phyloP scores from a whole-genome alignment of 108 stramenopile species.

The Ochromonas danica region DNA sequence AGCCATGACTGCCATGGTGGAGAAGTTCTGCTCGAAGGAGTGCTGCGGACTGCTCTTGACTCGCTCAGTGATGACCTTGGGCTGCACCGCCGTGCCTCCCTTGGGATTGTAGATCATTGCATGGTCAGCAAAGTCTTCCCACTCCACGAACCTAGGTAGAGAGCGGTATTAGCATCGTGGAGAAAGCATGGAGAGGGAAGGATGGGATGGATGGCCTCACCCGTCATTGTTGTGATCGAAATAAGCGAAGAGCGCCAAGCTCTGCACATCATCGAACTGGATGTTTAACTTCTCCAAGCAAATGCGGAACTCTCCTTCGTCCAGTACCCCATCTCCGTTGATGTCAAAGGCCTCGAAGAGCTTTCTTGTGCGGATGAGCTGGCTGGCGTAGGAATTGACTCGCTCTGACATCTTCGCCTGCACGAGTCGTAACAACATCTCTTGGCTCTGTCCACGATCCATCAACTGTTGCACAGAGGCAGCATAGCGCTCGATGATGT shows the following conservation, averaged over 20 bases:
- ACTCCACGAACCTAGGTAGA: background rate
- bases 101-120: conserved; percentile 13
- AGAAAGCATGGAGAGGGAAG: no score
- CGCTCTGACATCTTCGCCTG: conserved; percentile 28
- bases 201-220: no score
- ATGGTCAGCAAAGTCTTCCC: conserved; percentile 6
- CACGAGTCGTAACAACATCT: background rate
- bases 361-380: conserved; percentile 10
- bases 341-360: conserved; percentile 21
- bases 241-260: conserved; percentile 26
- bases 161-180: no score
- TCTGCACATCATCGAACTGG: conserved; percentile 32
- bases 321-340: background rate
- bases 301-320: conserved; percentile 25
- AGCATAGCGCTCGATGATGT: conserved; percentile 20
- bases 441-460: conserved; percentile 12
- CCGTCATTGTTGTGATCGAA: conserved; percentile 29
- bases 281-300: conserved; percentile 19
- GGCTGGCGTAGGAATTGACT: conserved; percentile 8
- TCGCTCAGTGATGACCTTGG: conserved; percentile 1
- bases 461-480: background rate
- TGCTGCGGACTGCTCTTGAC: no score
- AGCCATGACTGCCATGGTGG: no score
- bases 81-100: conserved; percentile 5
- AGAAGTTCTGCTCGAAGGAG: no score